Conservation (phyloP, 495 filamentous ascomycete species). For the Hypomontagnella submonticulosa region DNA sequence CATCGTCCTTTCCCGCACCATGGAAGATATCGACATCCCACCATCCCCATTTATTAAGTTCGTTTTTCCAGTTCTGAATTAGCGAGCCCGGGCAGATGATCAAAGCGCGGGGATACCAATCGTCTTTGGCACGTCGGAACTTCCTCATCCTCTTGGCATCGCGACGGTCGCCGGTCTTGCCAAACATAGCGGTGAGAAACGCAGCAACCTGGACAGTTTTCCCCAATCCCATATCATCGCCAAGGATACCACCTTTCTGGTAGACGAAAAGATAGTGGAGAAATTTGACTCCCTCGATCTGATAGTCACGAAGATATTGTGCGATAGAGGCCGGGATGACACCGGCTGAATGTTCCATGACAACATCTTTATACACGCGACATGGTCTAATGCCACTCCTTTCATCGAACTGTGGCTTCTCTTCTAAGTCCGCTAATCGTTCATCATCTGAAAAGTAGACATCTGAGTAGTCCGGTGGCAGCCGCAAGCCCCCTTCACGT, state of each 20-base stretch:
- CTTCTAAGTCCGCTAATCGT: slow-evolving; percentile 66
- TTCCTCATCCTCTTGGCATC: slow-evolving; percentile 94
- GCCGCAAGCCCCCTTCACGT: slow-evolving; percentile 72
- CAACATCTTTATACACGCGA: slow-evolving; percentile 77
- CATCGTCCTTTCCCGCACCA: slow-evolving; percentile 75
- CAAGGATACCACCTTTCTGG: slow-evolving; percentile 88
- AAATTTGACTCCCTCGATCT: slow-evolving; percentile 86
- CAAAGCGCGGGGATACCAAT: slow-evolving; percentile 89
- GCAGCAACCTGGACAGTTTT: slow-evolving; percentile 98
- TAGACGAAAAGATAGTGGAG: slow-evolving; percentile 91
- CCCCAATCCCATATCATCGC: slow-evolving; percentile 97
- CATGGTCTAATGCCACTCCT: slow-evolving; percentile 65
- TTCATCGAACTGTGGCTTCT: slow-evolving; percentile 74
- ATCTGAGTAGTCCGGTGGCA: slow-evolving; percentile 84
- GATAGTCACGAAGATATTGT: slow-evolving; percentile 92
- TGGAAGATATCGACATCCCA: slow-evolving; percentile 91
- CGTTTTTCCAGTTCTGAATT: slow-evolving; percentile 90
- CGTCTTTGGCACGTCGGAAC: slow-evolving; percentile 67
- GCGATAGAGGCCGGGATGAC: slow-evolving; percentile 90
- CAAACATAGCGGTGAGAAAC: slow-evolving; percentile 92
- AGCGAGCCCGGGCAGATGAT: slow-evolving; percentile 90
- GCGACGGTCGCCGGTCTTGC: slow-evolving; percentile 91
- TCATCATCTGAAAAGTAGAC: slow-evolving; percentile 92
- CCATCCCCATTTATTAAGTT: slow-evolving; percentile 92
- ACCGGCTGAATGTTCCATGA: slow-evolving; percentile 79